A percentile compares a stretch with the other conserved stretches of the same genome.
These are phyloP conservation scores for Licmophora abbreviata DNA, from an alignment of 108 stramenopile genomes.

Conservation along the genomic window DNA sequence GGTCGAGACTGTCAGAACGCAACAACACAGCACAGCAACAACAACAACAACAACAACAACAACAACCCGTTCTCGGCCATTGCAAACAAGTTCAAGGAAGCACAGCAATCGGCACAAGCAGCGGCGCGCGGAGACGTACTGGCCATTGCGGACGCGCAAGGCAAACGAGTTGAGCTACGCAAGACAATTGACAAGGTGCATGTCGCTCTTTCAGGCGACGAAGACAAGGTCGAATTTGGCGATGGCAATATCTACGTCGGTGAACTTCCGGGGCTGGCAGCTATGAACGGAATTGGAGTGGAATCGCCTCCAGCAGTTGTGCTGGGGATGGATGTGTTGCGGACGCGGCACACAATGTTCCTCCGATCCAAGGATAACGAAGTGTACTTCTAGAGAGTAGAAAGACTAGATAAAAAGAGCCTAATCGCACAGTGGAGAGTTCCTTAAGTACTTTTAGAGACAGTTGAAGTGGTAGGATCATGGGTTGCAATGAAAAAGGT, in stretches of 20 bases:
- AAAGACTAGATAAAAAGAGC: background rate
- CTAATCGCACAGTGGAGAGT: background rate
- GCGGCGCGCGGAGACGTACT: slow-evolving; percentile 45
- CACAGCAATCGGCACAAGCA: slow-evolving; percentile 40
- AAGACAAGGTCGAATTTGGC: slow-evolving; percentile 22
- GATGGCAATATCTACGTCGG: slow-evolving; percentile 43
- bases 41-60: slow-evolving; percentile 7
- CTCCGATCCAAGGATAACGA: slow-evolving; percentile 48
- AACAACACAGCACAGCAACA: background rate
- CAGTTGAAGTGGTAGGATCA: no score
- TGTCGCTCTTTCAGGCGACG: slow-evolving; percentile 8
- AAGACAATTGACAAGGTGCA: slow-evolving; percentile 24
- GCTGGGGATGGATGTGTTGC: slow-evolving; percentile 70
- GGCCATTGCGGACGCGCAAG: slow-evolving; percentile 36
- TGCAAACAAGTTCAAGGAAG: slow-evolving; percentile 36
- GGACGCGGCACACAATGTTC: slow-evolving; percentile 35
- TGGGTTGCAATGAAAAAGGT: no score
- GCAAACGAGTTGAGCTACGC: slow-evolving; percentile 37
- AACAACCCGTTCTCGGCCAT: slow-evolving; percentile 49
- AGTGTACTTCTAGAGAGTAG: slow-evolving; percentile 40
- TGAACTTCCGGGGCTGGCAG: slow-evolving; percentile 67
- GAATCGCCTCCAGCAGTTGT: slow-evolving; percentile 63
- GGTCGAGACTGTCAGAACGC: slow-evolving; percentile 20
- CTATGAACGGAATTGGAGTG: slow-evolving; percentile 51
- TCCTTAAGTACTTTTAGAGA: background rate